These are phyloP conservation scores for Xylaria cubensis DNA, from an alignment of 495 filamentous ascomycete species.

Conservation along the genomic window DNA sequence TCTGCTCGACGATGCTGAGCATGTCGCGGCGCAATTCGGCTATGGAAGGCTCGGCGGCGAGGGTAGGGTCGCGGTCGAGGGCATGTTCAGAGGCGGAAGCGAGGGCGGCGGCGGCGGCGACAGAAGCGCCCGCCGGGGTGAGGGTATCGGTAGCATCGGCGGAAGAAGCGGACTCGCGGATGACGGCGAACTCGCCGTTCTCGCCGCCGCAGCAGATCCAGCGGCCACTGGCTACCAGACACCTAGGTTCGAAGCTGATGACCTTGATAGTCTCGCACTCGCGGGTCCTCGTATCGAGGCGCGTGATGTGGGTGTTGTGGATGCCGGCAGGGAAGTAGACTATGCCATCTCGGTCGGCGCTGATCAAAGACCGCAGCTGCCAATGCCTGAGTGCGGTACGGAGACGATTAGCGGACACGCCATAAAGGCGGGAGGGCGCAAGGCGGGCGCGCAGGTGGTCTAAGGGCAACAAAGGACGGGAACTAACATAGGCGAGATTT, in stretches of 20 bases:
- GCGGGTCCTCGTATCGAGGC: constrained; percentile 71
- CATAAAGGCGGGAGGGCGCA: not conserved
- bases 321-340: constrained; percentile 83
- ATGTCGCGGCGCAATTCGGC: constrained; percentile 37
- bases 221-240: constrained; percentile 80
- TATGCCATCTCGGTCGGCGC: constrained; percentile 72
- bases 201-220: constrained; percentile 93
- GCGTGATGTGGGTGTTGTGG: constrained; percentile 66
- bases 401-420: constrained; percentile 20
- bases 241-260: constrained; percentile 82
- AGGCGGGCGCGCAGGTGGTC: not conserved
- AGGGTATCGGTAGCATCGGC: constrained; percentile 28
- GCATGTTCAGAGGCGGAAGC: constrained; percentile 40
- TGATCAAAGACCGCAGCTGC: constrained; percentile 91
- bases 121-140: constrained; percentile 30
- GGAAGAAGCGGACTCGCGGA: constrained; percentile 49
- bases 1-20: constrained; percentile 43
- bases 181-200: constrained; percentile 81
- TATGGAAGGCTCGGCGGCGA: constrained; percentile 44
- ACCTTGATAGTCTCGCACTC: constrained; percentile 78
- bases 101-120: not conserved
- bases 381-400: constrained; percentile 67
- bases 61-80: constrained; percentile 36
- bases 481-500: constrained; percentile 75
- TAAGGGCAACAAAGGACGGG: not conserved